Percentiles rank a stretch among this genome's conserved stretches.
phyloP scores from a whole-genome alignment of 768 basidiomycete genomes.

The Cantharellus anzutake region DNA sequence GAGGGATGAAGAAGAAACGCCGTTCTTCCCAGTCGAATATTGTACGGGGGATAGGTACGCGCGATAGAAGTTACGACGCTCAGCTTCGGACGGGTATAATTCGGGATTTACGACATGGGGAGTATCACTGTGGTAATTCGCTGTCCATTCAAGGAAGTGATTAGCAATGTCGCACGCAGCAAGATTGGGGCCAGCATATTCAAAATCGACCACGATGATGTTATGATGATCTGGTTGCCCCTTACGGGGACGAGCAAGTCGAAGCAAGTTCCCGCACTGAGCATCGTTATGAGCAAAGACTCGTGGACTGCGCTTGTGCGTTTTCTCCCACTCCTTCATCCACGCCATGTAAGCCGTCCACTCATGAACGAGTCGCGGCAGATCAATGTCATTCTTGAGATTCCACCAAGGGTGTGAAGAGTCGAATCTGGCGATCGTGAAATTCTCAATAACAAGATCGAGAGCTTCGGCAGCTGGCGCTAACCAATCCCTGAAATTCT shows the following conservation, averaged over 20 bases:
- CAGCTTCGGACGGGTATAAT: conserved; percentile 48
- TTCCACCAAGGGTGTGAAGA: conserved; percentile 6
- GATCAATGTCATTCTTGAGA: conserved; percentile 30
- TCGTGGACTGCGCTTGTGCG: conserved; percentile 37
- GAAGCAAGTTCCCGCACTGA: conserved; percentile 85
- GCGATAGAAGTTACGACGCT: conserved; percentile 69
- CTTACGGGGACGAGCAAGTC: conserved; percentile 25
- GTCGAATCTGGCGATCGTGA: conserved; percentile 5
- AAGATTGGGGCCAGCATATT: conserved; percentile 86
- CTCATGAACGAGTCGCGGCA: conserved; percentile 39
- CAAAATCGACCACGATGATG: conserved; percentile 95
- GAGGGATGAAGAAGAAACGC: not conserved
- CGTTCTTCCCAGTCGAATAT: not conserved
- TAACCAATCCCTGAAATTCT: conserved; percentile 58
- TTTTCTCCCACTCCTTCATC: conserved; percentile 41
- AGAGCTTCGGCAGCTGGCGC: conserved; percentile 56
- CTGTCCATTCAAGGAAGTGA: conserved; percentile 95
- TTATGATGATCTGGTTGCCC: conserved; percentile 22
- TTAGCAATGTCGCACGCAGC: conserved; percentile 92
- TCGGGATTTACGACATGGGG: conserved; percentile 47
- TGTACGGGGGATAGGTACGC: conserved; percentile 46
- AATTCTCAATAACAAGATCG: not conserved
- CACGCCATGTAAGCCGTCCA: conserved; percentile 56
- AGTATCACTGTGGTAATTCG: conserved; percentile 54
- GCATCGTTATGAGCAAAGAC: conserved; percentile 89